These are phyloP conservation scores for Populus davidiana DNA, from an alignment of 345 rosid species.

Conservation along the genomic window DNA sequence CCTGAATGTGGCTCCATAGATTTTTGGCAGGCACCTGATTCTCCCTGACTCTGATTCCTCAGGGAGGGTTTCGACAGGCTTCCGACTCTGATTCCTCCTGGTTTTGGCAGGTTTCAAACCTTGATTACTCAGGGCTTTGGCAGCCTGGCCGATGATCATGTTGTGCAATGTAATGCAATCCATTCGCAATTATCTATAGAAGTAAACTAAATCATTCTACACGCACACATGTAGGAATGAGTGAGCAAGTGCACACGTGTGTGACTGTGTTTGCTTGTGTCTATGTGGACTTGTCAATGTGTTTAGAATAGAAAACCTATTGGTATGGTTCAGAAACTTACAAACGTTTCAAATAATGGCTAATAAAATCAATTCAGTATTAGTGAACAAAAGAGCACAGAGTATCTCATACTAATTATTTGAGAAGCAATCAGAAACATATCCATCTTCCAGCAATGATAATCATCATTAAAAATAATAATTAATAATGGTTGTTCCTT, in stretches of 20 bases:
- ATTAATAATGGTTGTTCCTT: background rate
- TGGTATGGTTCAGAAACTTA: background rate
- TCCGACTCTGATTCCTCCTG: background rate
- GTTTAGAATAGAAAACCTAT: background rate
- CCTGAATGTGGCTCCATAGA: slow-evolving; percentile 7
- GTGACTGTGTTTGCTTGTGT: background rate
- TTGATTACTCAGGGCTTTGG: slow-evolving; percentile 17
- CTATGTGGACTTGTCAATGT: background rate
- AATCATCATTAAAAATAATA: background rate
- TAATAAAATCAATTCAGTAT: background rate
- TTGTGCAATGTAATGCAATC: slow-evolving; percentile 46
- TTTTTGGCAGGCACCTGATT: background rate
- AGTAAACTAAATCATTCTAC: background rate
- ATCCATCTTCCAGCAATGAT: background rate
- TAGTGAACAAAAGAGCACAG: background rate
- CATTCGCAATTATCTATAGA: slow-evolving; percentile 56
- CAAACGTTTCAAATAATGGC: background rate
- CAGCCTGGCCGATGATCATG: slow-evolving; percentile 16
- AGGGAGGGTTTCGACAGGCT: background rate
- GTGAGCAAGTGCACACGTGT: background rate
- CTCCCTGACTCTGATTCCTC: background rate
- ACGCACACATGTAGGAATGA: background rate
- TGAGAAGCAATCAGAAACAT: background rate
- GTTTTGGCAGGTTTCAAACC: background rate
- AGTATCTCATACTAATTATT: background rate